Base-by-base conservation (phyloP, 345 rosid species). In the Ailanthus altissimus region DNA sequence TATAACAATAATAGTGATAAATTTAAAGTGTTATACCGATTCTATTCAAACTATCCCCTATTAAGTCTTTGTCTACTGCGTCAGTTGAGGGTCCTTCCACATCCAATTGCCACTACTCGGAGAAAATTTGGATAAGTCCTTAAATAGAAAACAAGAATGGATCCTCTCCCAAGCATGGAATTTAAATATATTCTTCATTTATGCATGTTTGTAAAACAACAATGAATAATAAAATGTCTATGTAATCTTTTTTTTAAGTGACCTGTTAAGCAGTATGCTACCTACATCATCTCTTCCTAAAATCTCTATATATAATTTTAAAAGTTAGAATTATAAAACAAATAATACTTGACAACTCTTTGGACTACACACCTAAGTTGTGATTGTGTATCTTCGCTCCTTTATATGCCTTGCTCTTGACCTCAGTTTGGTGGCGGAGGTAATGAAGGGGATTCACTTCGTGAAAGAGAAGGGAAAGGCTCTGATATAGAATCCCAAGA, bases 401-500 rank as follows among this genome's bases (percentile, higher is more conserved):
- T 42, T 9, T 7, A n/a, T 23, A 45, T 25, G 36, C 40, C 40
- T 9, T 23, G 20, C 12, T n/a, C 15, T 18, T 28, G 25, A 15
- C 26, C 7, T 73, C 76, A 74, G 21, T 64, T 64, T 23, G 28
- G 25, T 38, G 15, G 61, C 50, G 50, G 71, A 64, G 70, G 62
- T 25, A 75, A 45, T 20, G 58, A 57, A 73, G 74, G 66, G 2
- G 87, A 85, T 0, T 88, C 83, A 49, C 84, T 85, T 5, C 6
- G 61, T 20, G 70, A 43, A 4, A 83, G 79, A 45, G 93, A 88
- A 53, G 88, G 84, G 77, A 85, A 88, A 63, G 78, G 81, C 12
- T 82, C 86, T 1, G 93, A 77, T 38, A 88, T 81, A 16, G 77
- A 59, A 49, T 91, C 93, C 86, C 88, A 83, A 1, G 90, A 89